Evolutionary conservation across 805 yeast genomes (phyloP).

Genomic region (Yamadazyma sp.): DNA sequence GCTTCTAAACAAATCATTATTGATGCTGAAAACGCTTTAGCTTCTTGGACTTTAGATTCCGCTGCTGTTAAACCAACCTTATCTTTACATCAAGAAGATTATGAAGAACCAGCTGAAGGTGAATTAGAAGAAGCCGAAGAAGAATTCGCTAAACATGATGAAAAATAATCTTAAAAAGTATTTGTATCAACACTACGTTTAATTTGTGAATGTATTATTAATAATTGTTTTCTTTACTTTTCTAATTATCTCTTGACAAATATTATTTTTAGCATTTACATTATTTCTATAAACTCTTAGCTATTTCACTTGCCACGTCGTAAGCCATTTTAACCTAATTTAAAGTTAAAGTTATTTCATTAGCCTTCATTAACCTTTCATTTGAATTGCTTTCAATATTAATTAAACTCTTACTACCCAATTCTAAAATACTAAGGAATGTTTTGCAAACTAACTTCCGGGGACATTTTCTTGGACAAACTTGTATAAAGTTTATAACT

Average conservation of each 20-base stretch:
- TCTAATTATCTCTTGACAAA: too few relatives aligned
- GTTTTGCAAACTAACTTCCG: slow-evolving; percentile 26
- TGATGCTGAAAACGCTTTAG: slow-evolving; percentile 80
- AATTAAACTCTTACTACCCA: slow-evolving; percentile 18
- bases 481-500: slow-evolving; percentile 5
- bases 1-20: slow-evolving; percentile 84
- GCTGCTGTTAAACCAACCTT: slow-evolving; percentile 83
- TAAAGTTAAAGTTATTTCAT: too few relatives aligned
- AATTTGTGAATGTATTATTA: slow-evolving; percentile 5
- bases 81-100: slow-evolving; percentile 40
- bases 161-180: slow-evolving; percentile 5
- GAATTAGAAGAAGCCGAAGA: slow-evolving; percentile 43
- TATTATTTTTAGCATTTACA: too few relatives aligned
- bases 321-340: too few relatives aligned
- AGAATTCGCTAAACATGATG: slow-evolving; percentile 50
- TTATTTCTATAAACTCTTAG: too few relatives aligned
- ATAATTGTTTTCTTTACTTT: too few relatives aligned
- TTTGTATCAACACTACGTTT: not conserved
- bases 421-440: slow-evolving; percentile 23
- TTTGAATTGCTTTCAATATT: not conserved
- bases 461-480: slow-evolving; percentile 11
- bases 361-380: too few relatives aligned
- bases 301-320: too few relatives aligned
- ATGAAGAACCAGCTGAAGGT: slow-evolving; percentile 37
- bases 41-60: slow-evolving; percentile 79